phyloP scores from a whole-genome alignment of 345 rosid species.

The Populus nigra region DNA sequence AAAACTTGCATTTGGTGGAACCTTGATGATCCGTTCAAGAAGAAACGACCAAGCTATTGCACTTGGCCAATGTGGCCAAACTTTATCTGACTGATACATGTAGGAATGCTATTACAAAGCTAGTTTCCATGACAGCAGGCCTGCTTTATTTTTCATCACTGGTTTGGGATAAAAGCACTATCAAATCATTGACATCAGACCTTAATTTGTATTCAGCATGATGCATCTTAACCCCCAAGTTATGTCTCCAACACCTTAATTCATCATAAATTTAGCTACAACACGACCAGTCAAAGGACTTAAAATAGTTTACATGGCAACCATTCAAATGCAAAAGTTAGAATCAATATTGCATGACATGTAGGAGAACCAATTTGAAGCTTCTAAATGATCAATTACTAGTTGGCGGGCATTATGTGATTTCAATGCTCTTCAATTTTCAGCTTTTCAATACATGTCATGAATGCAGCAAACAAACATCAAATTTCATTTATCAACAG shows the following conservation, averaged over 20 bases:
- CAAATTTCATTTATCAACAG: background rate
- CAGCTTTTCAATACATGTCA: background rate
- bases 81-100: background rate
- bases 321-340: background rate
- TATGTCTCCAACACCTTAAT: background rate
- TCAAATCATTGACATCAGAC: no score
- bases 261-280: background rate
- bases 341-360: background rate
- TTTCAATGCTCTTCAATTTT: background rate
- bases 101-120: no score
- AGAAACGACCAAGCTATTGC: background rate
- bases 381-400: background rate
- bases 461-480: background rate
- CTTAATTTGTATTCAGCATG: no score
- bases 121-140: no score
- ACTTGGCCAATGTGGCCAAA: background rate
- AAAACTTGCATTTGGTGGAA: background rate
- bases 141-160: no score
- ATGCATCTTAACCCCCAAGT: no score
- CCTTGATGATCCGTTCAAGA: background rate
- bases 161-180: no score
- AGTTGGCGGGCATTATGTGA: background rate
- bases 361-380: background rate
- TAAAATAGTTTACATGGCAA: background rate
- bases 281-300: background rate